Conservation (phyloP, 1,284 basidiomycete genomes). For the Serendipita sp. region DNA sequence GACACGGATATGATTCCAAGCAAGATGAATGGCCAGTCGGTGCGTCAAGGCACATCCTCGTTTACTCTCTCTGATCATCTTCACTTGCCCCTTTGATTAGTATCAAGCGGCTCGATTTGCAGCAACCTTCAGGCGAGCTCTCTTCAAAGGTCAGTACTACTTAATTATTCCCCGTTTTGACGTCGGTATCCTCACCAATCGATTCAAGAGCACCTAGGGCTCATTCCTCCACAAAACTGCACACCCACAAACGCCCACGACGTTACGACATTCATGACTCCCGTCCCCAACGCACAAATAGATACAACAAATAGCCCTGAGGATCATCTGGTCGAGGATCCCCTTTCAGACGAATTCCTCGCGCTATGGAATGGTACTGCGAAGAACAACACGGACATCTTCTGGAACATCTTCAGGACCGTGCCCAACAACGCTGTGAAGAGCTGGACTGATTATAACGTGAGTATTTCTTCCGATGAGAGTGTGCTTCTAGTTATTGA, state of each 20-base stretch:
- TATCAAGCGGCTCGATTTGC: conserved; percentile 63
- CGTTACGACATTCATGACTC: conserved; percentile 60
- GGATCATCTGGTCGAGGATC: conserved; percentile 64
- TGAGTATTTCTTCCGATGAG: conserved; percentile 24
- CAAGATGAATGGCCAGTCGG: conserved; percentile 61
- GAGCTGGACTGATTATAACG: conserved; percentile 65
- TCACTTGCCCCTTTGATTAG: conserved; percentile 5
- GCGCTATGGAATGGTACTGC: conserved; percentile 62
- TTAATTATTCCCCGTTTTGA: background rate
- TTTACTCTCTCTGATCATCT: conserved; percentile 8
- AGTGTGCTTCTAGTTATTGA: background rate
- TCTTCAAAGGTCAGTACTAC: conserved; percentile 44
- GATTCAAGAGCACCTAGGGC: conserved; percentile 66
- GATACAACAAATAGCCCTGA: conserved; percentile 47
- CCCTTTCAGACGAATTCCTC: conserved; percentile 47
- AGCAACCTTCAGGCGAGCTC: conserved; percentile 56
- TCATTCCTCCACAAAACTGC: conserved; percentile 52
- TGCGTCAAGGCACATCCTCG: conserved; percentile 21
- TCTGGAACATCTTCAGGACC: conserved; percentile 67
- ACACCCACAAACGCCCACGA: conserved; percentile 20
- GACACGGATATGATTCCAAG: conserved; percentile 67
- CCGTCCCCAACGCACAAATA: conserved; percentile 54
- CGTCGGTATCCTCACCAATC: too few species aligned
- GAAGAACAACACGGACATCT: conserved; percentile 62
- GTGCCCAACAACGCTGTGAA: conserved; percentile 71